Evolutionary conservation across 441 rosid species (phyloP).

Genomic region (Adansonia rubrostipa): DNA sequence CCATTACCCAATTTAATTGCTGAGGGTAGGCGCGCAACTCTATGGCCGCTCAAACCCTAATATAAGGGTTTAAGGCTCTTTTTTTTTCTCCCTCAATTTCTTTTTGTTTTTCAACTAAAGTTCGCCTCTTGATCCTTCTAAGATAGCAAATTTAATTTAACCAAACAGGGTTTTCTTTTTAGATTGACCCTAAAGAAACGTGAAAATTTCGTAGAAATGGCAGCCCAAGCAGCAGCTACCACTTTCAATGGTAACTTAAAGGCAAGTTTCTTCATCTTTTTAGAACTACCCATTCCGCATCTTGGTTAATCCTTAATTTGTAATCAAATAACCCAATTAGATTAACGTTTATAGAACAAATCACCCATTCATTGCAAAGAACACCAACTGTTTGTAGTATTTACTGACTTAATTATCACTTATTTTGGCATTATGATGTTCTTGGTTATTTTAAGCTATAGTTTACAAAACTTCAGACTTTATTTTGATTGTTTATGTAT

Average conservation of each 20-base stretch:
- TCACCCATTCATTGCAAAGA: conserved; percentile 11
- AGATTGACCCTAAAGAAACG: background rate
- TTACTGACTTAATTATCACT: conserved; percentile 22
- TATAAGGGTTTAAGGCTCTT: background rate
- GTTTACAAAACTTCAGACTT: too few species aligned
- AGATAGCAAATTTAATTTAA: background rate
- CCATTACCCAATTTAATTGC: background rate
- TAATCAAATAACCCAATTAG: background rate
- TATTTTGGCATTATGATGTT: conserved; percentile 11
- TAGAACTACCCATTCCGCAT: background rate
- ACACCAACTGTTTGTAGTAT: conserved; percentile 43
- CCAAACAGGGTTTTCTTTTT: background rate
- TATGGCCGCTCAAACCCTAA: background rate
- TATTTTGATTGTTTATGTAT: background rate
- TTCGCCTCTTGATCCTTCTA: background rate
- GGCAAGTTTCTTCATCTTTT: conserved; percentile 36
- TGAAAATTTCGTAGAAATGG: conserved; percentile 12
- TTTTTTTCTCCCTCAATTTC: background rate
- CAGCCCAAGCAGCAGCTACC: conserved; percentile 38
- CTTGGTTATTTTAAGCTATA: background rate
- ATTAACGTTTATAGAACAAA: background rate
- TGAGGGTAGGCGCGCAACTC: background rate
- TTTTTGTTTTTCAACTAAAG: background rate
- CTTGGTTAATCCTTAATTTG: background rate
- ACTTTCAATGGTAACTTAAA: conserved; percentile 78